phyloP scores from a whole-genome alignment of 768 basidiomycete genomes.

The Tricholoma bakamatsutake region DNA sequence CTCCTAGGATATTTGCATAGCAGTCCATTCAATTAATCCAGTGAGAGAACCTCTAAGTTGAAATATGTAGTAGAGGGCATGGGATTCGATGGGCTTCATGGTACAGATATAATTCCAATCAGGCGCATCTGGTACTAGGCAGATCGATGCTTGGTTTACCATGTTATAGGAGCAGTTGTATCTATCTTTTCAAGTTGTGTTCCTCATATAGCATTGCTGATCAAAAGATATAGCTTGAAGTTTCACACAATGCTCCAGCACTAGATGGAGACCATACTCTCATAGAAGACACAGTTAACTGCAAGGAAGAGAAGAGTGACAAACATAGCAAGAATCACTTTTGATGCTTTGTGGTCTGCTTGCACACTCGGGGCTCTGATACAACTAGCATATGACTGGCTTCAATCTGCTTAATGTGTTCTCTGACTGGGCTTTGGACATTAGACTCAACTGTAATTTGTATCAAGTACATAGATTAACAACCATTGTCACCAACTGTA shows the following conservation, averaged over 20 bases:
- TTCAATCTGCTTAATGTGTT: too few relatives aligned
- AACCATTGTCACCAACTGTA: too few relatives aligned
- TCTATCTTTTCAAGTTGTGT: background rate
- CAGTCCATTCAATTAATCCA: background rate
- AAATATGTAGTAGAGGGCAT: background rate
- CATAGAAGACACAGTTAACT: background rate
- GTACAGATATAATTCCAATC: background rate
- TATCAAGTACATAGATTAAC: too few relatives aligned
- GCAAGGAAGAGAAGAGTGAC: background rate
- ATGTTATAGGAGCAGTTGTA: background rate
- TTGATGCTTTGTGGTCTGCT: too few relatives aligned
- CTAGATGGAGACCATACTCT: background rate
- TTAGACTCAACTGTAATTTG: too few relatives aligned
- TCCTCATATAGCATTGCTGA: background rate
- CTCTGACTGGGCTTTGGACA: too few relatives aligned
- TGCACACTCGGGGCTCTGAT: too few relatives aligned
- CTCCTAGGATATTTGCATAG: background rate
- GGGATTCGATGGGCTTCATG: background rate
- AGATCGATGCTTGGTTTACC: background rate
- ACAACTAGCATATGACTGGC: too few relatives aligned
- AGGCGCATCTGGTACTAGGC: background rate
- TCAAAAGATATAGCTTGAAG: background rate
- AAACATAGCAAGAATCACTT: too few relatives aligned
- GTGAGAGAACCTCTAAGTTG: background rate
- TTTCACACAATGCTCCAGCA: background rate